phyloP scores from a whole-genome alignment of 495 filamentous ascomycete species.

The Tuber brumale region DNA sequence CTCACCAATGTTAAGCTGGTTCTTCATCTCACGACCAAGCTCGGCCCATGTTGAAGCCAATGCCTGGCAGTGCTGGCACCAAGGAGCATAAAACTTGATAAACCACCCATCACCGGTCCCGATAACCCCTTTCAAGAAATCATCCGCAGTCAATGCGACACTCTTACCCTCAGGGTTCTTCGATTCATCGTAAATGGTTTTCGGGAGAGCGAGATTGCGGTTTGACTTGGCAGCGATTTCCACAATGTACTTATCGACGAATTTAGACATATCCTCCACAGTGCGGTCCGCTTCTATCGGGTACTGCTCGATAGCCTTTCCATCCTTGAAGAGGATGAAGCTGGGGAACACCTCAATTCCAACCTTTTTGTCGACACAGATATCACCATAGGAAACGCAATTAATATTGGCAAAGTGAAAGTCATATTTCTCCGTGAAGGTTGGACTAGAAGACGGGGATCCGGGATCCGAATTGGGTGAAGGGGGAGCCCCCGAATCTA shows the following conservation, averaged over 20 bases:
- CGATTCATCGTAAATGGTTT: constrained; percentile 10
- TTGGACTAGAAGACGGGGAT: constrained; percentile 41
- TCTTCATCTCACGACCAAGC: constrained; percentile 82
- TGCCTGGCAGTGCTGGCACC: constrained; percentile 91
- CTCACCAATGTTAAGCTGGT: constrained; percentile 82
- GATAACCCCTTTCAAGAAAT: constrained; percentile 78
- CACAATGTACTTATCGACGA: constrained; percentile 74
- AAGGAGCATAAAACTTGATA: constrained; percentile 96
- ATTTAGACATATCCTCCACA: constrained; percentile 51
- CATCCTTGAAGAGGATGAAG: constrained; percentile 76
- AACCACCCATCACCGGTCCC: constrained; percentile 91
- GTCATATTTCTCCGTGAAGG: constrained; percentile 69
- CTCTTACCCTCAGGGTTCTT: constrained; percentile 45
- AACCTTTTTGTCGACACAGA: constrained; percentile 55
- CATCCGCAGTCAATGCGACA: constrained; percentile 69
- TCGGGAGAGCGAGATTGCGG: constrained; percentile 65
- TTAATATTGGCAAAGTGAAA: constrained; percentile 83
- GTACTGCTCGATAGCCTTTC: constrained; percentile 54
- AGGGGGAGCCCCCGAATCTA: constrained; percentile 35
- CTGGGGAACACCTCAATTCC: constrained; percentile 63
- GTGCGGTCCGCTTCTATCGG: constrained; percentile 21
- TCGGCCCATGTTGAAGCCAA: constrained; percentile 85
- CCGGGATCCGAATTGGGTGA: constrained; percentile 34
- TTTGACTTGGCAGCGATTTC: constrained; percentile 48
- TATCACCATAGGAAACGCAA: constrained; percentile 70